phyloP scores from a whole-genome alignment of 2,329 filamentous ascomycete genomes.

The Penicillium expansum region DNA sequence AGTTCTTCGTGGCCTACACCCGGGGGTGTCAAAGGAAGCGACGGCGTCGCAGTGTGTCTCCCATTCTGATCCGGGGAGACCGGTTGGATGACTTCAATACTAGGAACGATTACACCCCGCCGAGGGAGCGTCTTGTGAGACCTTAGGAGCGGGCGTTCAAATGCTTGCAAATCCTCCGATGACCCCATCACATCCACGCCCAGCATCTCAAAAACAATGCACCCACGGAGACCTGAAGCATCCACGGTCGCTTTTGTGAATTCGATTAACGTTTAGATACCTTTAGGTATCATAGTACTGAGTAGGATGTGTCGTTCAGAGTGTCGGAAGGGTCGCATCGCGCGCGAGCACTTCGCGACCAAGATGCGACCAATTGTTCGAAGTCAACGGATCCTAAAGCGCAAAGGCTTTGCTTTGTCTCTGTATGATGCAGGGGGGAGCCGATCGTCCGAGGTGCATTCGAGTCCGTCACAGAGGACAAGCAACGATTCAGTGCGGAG shows the following conservation, averaged over 20 bases:
- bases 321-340: constrained; percentile 15
- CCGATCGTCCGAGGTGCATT: constrained; percentile 2
- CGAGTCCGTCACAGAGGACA: background rate
- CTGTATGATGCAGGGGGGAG: constrained; percentile 17
- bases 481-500: background rate
- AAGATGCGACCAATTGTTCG: constrained; percentile 4
- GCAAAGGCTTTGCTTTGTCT: constrained; percentile 7
- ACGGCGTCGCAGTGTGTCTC: constrained; percentile 26
- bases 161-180: constrained; percentile 26
- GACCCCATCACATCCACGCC: constrained; percentile 29
- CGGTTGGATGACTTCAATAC: constrained; percentile 24
- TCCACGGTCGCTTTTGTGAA: constrained; percentile 3
- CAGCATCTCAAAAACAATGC: constrained; percentile 28
- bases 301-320: background rate
- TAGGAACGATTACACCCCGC: constrained; percentile 30
- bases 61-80: constrained; percentile 26
- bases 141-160: constrained; percentile 35
- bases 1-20: constrained; percentile 27
- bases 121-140: constrained; percentile 43
- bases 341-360: constrained; percentile 6
- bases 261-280: background rate
- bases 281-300: constrained; percentile 6
- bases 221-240: background rate
- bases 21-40: constrained; percentile 41
- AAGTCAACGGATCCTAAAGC: constrained; percentile 10